Evolutionary conservation across 768 basidiomycete species (phyloP).

Genomic region (Psilocybe sp.): DNA sequence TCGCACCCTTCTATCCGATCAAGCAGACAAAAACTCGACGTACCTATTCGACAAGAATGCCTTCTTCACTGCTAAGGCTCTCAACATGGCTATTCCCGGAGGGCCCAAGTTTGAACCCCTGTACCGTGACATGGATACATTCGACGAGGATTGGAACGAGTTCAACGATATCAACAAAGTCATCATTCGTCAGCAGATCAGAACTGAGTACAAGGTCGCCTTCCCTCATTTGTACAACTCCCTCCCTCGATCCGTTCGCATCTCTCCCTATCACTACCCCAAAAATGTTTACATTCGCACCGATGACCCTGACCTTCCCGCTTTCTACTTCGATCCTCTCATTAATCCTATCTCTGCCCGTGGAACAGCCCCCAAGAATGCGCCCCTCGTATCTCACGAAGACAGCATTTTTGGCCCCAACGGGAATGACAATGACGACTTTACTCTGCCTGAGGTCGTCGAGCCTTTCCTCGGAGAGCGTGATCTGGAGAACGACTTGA

Average conservation of each 20-base stretch:
- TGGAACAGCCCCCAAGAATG: conserved; percentile 79
- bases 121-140: conserved; percentile 94
- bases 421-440: conserved; percentile 81
- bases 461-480: conserved; percentile 79
- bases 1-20: conserved; percentile 89
- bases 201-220: conserved; percentile 98
- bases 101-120: conserved; percentile 99
- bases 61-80: conserved; percentile 97
- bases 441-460: conserved; percentile 76
- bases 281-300: conserved; percentile 99
- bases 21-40: conserved; percentile 84
- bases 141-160: conserved; percentile 99
- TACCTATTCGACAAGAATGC: conserved; percentile 97
- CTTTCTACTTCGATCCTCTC: conserved; percentile 98
- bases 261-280: conserved; percentile 88
- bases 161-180: conserved; percentile 99
- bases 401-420: conserved; percentile 90
- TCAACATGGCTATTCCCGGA: conserved; percentile 96
- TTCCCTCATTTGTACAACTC: conserved; percentile 99
- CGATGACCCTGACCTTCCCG: conserved; percentile 98
- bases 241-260: conserved; percentile 88
- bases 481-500: conserved; percentile 83
- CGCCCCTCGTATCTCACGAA: conserved; percentile 82
- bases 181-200: conserved; percentile 97
- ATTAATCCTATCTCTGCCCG: conserved; percentile 97